Conservation (phyloP, 176 grass and related monocot genomes). For the Phoenix dactylifera region DNA sequence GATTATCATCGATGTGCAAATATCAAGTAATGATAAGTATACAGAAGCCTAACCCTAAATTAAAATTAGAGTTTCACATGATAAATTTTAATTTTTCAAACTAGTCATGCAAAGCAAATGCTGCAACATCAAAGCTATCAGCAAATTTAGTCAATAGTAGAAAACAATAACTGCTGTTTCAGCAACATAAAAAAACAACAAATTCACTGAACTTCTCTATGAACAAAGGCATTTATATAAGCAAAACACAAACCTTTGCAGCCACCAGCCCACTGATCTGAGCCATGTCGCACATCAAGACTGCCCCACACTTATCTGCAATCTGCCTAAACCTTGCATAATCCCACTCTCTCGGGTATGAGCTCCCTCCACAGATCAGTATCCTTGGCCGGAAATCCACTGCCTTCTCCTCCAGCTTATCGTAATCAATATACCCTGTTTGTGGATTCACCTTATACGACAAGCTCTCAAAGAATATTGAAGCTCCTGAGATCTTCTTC, state of each 20-base stretch:
- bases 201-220: too few relatives aligned
- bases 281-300: slow-evolving; percentile 98
- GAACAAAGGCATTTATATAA: not conserved
- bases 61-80: too few relatives aligned
- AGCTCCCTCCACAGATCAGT: slow-evolving; percentile 92
- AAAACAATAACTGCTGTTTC: too few relatives aligned
- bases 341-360: slow-evolving; percentile 94
- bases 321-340: slow-evolving; percentile 69
- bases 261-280: slow-evolving; percentile 93
- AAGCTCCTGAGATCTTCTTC: slow-evolving; percentile 89
- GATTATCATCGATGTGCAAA: too few relatives aligned
- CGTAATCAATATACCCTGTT: slow-evolving; percentile 85
- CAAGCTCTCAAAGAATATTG: slow-evolving; percentile 94
- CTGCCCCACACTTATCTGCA: slow-evolving; percentile 70
- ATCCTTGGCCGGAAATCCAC: slow-evolving; percentile 94
- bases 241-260: slow-evolving; percentile 56
- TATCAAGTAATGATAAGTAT: too few relatives aligned
- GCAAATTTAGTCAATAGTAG: too few relatives aligned
- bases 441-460: slow-evolving; percentile 93
- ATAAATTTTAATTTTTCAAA: too few relatives aligned
- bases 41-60: too few relatives aligned
- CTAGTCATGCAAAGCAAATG: too few relatives aligned
- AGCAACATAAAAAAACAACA: too few relatives aligned
- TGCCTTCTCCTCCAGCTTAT: slow-evolving; percentile 83
- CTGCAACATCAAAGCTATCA: too few relatives aligned